A percentile compares a stretch with the other conserved stretches of the same genome.
phyloP scores from a whole-genome alignment of 441 rosid species.

The Populus hybrid region DNA sequence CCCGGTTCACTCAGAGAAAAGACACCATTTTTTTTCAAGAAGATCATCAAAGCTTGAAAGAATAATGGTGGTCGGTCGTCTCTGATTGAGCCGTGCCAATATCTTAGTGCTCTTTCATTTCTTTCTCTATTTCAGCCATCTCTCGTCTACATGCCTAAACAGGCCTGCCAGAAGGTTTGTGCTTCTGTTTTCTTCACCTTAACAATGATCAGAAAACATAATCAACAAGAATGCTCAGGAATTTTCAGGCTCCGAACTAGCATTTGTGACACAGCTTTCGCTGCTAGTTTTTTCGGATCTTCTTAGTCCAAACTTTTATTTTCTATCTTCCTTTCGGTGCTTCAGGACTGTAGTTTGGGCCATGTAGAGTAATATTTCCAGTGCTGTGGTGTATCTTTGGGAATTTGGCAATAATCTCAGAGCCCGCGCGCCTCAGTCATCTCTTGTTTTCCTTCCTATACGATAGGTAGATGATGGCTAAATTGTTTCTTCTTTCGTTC shows the following conservation, averaged over 20 bases:
- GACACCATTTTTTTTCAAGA: background rate
- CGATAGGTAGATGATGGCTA: background rate
- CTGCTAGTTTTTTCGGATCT: background rate
- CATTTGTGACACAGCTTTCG: background rate
- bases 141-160: background rate
- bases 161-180: background rate
- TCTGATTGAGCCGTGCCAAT: slow-evolving; percentile 66
- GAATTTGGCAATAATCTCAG: background rate
- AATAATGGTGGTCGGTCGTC: background rate
- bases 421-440: background rate
- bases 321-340: background rate
- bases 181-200: background rate
- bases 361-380: background rate
- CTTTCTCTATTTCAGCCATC: background rate
- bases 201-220: background rate
- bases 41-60: background rate
- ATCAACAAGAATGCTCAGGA: background rate
- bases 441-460: background rate
- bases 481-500: background rate
- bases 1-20: slow-evolving; percentile 79
- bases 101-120: slow-evolving; percentile 40
- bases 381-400: background rate
- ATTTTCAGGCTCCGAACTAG: background rate
- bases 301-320: background rate
- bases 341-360: background rate